Percentiles rank a stretch among this genome's conserved stretches.
Conservation (phyloP, 2,329 filamentous ascomycete species). For the Madurella fahalii region DNA sequence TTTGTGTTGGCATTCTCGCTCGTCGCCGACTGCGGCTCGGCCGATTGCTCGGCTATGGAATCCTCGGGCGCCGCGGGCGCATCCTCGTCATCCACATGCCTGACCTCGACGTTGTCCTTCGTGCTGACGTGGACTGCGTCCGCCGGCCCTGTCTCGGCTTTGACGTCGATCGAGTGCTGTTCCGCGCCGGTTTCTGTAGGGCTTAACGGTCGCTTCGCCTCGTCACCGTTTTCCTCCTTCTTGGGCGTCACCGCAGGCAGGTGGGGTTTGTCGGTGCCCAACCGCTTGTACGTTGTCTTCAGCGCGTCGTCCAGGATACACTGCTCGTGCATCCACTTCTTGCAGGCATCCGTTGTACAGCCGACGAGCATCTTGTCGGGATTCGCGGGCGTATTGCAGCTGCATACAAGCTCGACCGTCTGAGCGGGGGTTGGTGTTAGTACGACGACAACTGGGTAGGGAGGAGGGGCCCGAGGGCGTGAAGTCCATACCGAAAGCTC, state of each 20-base stretch:
- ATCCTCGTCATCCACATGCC: slow-evolving; percentile 29
- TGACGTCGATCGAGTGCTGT: slow-evolving; percentile 51
- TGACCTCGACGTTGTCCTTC: slow-evolving; percentile 36
- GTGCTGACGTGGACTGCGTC: slow-evolving; percentile 33
- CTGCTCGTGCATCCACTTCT: slow-evolving; percentile 60
- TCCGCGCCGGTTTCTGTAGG: slow-evolving; percentile 49
- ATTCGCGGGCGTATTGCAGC: slow-evolving; percentile 57
- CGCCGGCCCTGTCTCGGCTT: slow-evolving; percentile 39
- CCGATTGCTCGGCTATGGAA: slow-evolving; percentile 17
- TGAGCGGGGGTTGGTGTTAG: slow-evolving; percentile 30
- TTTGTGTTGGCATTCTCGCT: slow-evolving; percentile 25
- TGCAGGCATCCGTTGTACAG: slow-evolving; percentile 52
- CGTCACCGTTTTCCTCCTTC: slow-evolving; percentile 39
- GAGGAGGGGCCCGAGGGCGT: neutral
- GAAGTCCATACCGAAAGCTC: slow-evolving; percentile 52
- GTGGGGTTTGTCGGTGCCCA: slow-evolving; percentile 51
- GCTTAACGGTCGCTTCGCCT: slow-evolving; percentile 45
- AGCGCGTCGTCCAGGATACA: slow-evolving; percentile 57
- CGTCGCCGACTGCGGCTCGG: slow-evolving; percentile 22
- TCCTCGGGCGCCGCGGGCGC: slow-evolving; percentile 22
- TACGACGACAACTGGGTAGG: neutral
- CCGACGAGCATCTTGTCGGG: slow-evolving; percentile 58
- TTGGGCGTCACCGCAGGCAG: slow-evolving; percentile 34
- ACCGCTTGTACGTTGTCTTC: slow-evolving; percentile 44
- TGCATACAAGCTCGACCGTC: slow-evolving; percentile 54